Evolutionary conservation across 192 early-diverging fungal species (phyloP).

Genomic region (Geranomyces variabilis): DNA sequence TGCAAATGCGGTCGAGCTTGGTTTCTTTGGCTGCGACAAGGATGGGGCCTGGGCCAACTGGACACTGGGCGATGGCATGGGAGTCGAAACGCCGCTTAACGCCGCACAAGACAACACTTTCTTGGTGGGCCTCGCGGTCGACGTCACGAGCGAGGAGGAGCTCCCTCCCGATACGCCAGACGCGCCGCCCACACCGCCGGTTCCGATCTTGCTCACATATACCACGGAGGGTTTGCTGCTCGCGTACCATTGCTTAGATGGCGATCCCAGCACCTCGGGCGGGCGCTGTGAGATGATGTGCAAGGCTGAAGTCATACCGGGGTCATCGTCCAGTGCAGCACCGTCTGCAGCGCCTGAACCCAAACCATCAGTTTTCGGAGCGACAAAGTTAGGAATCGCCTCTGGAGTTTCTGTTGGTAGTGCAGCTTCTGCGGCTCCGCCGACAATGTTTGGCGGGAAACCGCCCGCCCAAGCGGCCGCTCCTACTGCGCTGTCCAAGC

Average conservation of each 20-base stretch:
- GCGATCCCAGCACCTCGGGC: slow-evolving; percentile 40
- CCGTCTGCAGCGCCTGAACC: not conserved
- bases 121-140: slow-evolving; percentile 74
- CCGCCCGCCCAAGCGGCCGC: not conserved
- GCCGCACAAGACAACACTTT: slow-evolving; percentile 61
- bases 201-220: slow-evolving; percentile 74
- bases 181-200: slow-evolving; percentile 55
- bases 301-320: slow-evolving; percentile 1
- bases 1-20: slow-evolving; percentile 32
- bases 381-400: not conserved
- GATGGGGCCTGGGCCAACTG: slow-evolving; percentile 66
- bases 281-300: not conserved
- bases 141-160: slow-evolving; percentile 65
- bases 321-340: not conserved
- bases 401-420: not conserved
- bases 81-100: slow-evolving; percentile 63
- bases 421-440: not conserved
- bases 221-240: slow-evolving; percentile 66
- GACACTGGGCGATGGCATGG: slow-evolving; percentile 62
- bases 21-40: slow-evolving; percentile 52
- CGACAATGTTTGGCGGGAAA: not conserved
- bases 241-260: slow-evolving; percentile 70
- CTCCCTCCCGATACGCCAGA: slow-evolving; percentile 59
- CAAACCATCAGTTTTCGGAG: not conserved
- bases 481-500: not conserved